Evolutionary conservation across 257 asterid genomes (phyloP).

Genomic region (Coffea eugenioides): DNA sequence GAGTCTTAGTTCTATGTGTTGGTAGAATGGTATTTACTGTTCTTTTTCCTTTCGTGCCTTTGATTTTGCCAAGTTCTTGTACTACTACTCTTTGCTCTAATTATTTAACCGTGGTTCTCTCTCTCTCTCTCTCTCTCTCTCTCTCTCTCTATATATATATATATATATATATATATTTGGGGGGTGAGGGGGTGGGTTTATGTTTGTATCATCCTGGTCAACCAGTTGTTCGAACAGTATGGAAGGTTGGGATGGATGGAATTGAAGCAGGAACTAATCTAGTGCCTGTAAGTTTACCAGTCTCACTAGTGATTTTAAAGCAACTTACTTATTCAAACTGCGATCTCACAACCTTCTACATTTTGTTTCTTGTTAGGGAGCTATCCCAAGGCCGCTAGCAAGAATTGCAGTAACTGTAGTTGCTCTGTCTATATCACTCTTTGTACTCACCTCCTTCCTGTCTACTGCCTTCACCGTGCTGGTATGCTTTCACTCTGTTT

Average conservation of each 20-base stretch:
- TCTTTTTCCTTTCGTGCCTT: no score
- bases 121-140: no score
- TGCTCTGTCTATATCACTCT: slow-evolving; percentile 52
- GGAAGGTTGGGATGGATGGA: slow-evolving; percentile 86
- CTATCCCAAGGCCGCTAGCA: slow-evolving; percentile 85
- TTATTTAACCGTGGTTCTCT: no score
- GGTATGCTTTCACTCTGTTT: slow-evolving; percentile 44
- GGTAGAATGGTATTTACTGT: background rate
- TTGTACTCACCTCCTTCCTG: slow-evolving; percentile 75
- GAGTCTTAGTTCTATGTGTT: background rate
- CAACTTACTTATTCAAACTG: background rate
- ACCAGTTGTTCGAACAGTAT: slow-evolving; percentile 63
- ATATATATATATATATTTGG: no score
- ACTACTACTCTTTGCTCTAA: no score
- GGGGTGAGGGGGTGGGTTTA: no score
- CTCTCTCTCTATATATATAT: no score
- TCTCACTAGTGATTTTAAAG: background rate
- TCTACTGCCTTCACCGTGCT: slow-evolving; percentile 80
- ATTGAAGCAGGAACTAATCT: slow-evolving; percentile 85
- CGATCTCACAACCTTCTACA: background rate
- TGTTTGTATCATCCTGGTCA: background rate
- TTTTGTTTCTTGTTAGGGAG: slow-evolving; percentile 34
- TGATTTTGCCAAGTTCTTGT: no score
- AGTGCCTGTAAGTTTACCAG: slow-evolving; percentile 69
- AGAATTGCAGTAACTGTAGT: slow-evolving; percentile 60